A percentile compares a stretch with the other conserved stretches of the same genome.
Conservation (phyloP, 2,329 filamentous ascomycete genomes). For the Sporothrix schenckii region DNA sequence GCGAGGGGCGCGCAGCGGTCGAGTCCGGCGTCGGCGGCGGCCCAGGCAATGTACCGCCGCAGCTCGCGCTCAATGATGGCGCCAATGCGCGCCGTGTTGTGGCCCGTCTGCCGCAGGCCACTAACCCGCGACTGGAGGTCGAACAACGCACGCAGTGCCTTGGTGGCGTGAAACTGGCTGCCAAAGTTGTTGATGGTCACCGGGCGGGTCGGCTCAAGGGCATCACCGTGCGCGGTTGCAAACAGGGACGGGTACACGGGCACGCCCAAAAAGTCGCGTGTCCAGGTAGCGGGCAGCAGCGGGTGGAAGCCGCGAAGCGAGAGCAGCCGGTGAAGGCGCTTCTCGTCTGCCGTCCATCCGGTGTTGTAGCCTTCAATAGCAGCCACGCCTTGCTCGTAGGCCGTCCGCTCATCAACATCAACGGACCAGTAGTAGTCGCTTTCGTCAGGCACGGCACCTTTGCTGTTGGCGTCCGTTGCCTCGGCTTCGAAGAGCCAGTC, state of each 20-base stretch:
- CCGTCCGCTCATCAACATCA: conserved; percentile 34
- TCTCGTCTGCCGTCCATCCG: conserved; percentile 42
- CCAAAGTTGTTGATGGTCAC: conserved; percentile 40
- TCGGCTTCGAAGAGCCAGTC: conserved; percentile 32
- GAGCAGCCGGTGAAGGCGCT: conserved; percentile 43
- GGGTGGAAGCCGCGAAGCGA: conserved; percentile 44
- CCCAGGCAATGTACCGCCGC: conserved; percentile 43
- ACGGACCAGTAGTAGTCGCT: conserved; percentile 36
- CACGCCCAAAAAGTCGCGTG: conserved; percentile 42
- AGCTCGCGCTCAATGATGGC: conserved; percentile 41
- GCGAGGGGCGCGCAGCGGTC: conserved; percentile 34
- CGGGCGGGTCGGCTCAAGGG: conserved; percentile 26
- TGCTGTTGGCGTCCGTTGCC: not conserved
- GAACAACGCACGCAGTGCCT: conserved; percentile 44
- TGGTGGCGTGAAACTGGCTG: conserved; percentile 42
- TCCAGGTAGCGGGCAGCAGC: conserved; percentile 43
- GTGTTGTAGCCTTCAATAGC: conserved; percentile 34
- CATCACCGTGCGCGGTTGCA: conserved; percentile 36
- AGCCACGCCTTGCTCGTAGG: conserved; percentile 35
- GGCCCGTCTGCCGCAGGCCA: conserved; percentile 42
- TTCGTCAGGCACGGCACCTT: conserved; percentile 23
- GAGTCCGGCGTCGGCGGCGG: conserved; percentile 41
- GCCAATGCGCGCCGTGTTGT: conserved; percentile 39
- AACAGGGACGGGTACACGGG: conserved; percentile 43
- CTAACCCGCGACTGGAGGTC: conserved; percentile 42